Conservation (phyloP, 805 yeast species). For the Saccharomycopsis synnaedendra region DNA sequence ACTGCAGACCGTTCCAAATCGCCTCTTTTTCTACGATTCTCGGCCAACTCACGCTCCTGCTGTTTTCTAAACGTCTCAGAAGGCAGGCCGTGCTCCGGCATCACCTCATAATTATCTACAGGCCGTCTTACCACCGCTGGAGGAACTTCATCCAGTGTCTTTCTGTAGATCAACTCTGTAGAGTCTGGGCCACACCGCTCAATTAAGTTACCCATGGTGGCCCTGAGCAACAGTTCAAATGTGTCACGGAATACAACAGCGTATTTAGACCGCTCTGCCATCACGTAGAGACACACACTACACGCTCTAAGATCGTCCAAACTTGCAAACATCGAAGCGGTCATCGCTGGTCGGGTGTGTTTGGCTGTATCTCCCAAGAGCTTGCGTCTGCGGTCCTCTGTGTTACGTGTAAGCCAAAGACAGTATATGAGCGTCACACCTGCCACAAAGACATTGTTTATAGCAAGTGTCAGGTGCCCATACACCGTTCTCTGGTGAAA, state of each 20-base stretch:
- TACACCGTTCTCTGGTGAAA: constrained; percentile 50
- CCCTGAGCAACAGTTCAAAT: constrained; percentile 54
- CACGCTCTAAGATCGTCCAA: constrained; percentile 57
- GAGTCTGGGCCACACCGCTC: constrained; percentile 56
- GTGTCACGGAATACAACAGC: constrained; percentile 55
- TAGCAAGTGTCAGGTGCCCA: constrained; percentile 57
- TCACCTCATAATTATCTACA: constrained; percentile 26
- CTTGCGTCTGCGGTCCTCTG: constrained; percentile 44
- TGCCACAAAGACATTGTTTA: constrained; percentile 57
- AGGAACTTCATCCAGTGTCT: constrained; percentile 37
- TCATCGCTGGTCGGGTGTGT: constrained; percentile 48
- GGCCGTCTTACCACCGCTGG: constrained; percentile 44
- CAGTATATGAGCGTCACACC: constrained; percentile 60
- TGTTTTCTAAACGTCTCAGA: constrained; percentile 21
- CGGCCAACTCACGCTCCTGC: constrained; percentile 34
- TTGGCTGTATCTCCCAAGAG: constrained; percentile 45
- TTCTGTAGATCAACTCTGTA: constrained; percentile 38
- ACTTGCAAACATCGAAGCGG: constrained; percentile 41
- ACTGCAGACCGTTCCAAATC: constrained; percentile 39
- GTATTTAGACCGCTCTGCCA: constrained; percentile 55
- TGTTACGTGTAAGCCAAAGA: constrained; percentile 53
- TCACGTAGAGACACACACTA: constrained; percentile 49
- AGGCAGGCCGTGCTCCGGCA: constrained; percentile 7
- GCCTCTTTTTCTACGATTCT: constrained; percentile 36
- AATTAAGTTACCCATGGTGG: constrained; percentile 50